Evolutionary conservation across 2,329 filamentous ascomycete genomes (phyloP).

Genomic region (Fusarium albosuccineum): DNA sequence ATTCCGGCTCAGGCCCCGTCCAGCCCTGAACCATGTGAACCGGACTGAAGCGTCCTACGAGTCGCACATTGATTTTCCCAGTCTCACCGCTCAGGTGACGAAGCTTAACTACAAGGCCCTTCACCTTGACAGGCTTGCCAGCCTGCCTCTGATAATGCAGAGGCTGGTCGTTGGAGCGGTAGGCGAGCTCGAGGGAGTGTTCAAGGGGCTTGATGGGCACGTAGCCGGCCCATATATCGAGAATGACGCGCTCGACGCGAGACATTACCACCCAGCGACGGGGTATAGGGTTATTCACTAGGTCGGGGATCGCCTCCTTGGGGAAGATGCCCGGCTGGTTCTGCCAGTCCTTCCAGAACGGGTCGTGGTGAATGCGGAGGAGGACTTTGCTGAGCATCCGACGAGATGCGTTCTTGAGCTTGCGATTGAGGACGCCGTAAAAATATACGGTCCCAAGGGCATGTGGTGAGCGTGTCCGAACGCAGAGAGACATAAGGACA

Average conservation of each 20-base stretch:
- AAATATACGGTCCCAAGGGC: constrained; percentile 51
- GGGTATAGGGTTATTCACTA: constrained; percentile 38
- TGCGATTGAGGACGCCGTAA: constrained; percentile 50
- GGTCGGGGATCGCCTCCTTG: constrained; percentile 37
- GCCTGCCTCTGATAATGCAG: constrained; percentile 41
- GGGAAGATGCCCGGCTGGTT: constrained; percentile 48
- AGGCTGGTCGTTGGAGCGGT: constrained; percentile 45
- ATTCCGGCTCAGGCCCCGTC: constrained; percentile 10
- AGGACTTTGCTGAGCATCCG: constrained; percentile 44
- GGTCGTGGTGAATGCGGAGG: constrained; percentile 38
- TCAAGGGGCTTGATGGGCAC: constrained; percentile 46
- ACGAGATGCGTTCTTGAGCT: constrained; percentile 45
- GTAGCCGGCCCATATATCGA: constrained; percentile 47
- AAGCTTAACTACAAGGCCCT: constrained; percentile 39
- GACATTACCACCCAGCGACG: constrained; percentile 42
- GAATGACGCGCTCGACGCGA: constrained; percentile 49
- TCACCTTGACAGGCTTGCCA: constrained; percentile 22
- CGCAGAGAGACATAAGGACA: constrained; percentile 55
- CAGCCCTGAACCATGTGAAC: constrained; percentile 37
- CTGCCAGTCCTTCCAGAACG: constrained; percentile 44
- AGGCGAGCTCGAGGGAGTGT: constrained; percentile 43
- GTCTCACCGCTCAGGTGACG: constrained; percentile 31
- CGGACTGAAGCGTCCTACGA: constrained; percentile 42
- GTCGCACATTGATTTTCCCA: constrained; percentile 39
- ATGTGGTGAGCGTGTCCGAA: constrained; percentile 47